Percentiles rank a stretch among this genome's conserved stretches.
These are phyloP conservation scores for Pilaira anomala DNA, from an alignment of 192 early-diverging fungal genomes.

Conservation along the genomic window DNA sequence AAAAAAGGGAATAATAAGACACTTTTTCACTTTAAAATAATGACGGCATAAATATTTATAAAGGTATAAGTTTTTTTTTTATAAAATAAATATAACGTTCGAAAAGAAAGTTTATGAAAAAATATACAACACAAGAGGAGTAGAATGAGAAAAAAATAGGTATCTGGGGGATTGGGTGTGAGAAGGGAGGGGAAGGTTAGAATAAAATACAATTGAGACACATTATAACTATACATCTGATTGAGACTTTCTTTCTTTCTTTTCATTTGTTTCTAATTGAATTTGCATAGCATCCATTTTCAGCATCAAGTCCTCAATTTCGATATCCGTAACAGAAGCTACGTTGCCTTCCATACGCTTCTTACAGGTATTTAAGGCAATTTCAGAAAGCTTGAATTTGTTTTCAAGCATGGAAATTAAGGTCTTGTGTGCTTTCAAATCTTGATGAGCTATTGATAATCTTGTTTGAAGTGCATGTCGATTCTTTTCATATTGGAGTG, in stretches of 20 bases:
- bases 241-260: neutral
- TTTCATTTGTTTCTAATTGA: constrained; percentile 6
- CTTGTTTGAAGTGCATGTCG: neutral
- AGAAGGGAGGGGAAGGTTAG: neutral
- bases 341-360: neutral
- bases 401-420: neutral
- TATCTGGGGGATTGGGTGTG: too few species aligned
- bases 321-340: constrained; percentile 4
- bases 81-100: too few species aligned
- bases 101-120: too few species aligned
- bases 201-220: neutral
- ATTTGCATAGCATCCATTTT: constrained; percentile 24
- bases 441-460: constrained; percentile 2
- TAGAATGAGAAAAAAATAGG: too few species aligned
- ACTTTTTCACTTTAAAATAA: too few species aligned
- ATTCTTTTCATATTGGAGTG: constrained; percentile 15
- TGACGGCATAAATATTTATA: too few species aligned
- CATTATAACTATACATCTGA: neutral
- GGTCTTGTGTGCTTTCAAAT: neutral
- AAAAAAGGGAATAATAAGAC: too few species aligned
- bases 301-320: constrained; percentile 18
- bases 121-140: too few species aligned
- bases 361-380: neutral
- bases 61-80: too few species aligned
- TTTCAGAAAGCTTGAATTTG: constrained; percentile 3